Evolutionary conservation across 108 stramenopile species (phyloP).

Genomic region (Phaeodactylum tricornutum): DNA sequence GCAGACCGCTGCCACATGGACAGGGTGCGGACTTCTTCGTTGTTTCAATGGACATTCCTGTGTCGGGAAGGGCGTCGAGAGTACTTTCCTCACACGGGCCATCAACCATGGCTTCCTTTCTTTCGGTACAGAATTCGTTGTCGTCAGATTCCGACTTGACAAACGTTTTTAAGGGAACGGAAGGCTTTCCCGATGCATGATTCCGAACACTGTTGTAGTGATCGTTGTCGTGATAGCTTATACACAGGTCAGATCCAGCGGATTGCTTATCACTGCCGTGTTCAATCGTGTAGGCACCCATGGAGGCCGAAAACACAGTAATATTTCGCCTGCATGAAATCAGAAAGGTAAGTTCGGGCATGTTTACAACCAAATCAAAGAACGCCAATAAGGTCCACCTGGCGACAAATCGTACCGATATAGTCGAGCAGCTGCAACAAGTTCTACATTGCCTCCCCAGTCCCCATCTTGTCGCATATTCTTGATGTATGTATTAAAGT

Average conservation of each 20-base stretch:
- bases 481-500: conserved; percentile 53
- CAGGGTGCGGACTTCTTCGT: conserved; percentile 38
- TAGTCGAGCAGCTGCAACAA: conserved; percentile 62
- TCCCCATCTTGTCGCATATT: conserved; percentile 63
- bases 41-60: not conserved
- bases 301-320: conserved; percentile 46
- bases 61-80: not conserved
- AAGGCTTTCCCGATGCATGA: conserved; percentile 2
- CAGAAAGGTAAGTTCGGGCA: not conserved
- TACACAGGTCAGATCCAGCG: conserved; percentile 32
- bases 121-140: not conserved
- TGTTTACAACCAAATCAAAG: not conserved
- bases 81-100: not conserved
- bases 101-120: not conserved
- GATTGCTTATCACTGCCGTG: conserved; percentile 22
- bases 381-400: no score
- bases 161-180: conserved; percentile 6
- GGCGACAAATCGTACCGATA: conserved; percentile 43
- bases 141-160: not conserved
- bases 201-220: conserved; percentile 78
- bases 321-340: conserved; percentile 30
- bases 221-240: conserved; percentile 77
- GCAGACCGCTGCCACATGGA: conserved; percentile 50
- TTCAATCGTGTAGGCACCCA: conserved; percentile 55
- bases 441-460: conserved; percentile 79